Percentiles rank a stretch among this genome's conserved stretches.
Evolutionary conservation across 2,329 filamentous ascomycete genomes (phyloP).

Genomic region (Alternaria arborescens): DNA sequence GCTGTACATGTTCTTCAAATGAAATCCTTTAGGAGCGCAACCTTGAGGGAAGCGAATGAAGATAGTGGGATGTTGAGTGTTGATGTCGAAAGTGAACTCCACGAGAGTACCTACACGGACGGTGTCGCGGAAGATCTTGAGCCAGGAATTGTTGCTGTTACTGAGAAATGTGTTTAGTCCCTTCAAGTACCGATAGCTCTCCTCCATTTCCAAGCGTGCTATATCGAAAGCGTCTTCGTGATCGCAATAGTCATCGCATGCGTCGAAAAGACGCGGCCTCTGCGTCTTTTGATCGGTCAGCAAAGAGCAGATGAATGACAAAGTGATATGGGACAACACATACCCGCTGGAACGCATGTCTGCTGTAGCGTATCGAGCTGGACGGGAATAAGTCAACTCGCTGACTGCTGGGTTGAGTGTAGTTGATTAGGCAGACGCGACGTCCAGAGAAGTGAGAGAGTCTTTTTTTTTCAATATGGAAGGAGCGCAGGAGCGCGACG

Average conservation of each 20-base stretch:
- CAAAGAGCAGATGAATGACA: fast-evolving
- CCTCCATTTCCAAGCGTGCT: not conserved
- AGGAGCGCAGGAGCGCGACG: not conserved
- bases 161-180: not conserved
- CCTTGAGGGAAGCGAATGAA: not conserved
- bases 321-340: not conserved
- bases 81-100: not conserved
- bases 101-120: not conserved
- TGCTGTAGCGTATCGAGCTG: not conserved
- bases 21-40: not conserved
- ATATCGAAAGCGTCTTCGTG: not conserved
- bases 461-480: not conserved
- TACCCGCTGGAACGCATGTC: not conserved
- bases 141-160: not conserved
- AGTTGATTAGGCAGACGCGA: not conserved
- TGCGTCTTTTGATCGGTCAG: not conserved
- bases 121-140: not conserved
- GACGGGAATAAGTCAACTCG: not conserved
- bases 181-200: not conserved
- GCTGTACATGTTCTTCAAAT: not conserved
- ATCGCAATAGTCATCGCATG: not conserved
- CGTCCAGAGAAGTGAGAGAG: no score
- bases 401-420: not conserved
- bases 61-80: not conserved
- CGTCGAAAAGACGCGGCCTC: not conserved